Base-by-base conservation (phyloP, 768 basidiomycete genomes). In the Hericium erinaceus region DNA sequence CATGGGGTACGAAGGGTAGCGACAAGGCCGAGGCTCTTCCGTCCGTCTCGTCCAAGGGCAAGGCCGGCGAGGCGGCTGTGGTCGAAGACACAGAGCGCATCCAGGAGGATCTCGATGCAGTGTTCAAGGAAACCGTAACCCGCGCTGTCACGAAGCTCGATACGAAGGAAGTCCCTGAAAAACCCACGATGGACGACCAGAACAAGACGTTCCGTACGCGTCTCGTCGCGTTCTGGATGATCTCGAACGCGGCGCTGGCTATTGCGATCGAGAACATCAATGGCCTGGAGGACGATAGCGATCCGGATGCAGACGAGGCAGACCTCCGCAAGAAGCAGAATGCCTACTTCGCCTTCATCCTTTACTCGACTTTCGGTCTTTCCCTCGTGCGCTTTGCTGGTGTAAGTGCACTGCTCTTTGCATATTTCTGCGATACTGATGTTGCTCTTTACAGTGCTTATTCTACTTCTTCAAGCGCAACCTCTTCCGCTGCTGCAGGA, bases 121-220 rank as follows among this genome's bases (percentile, higher is more conserved):
- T 84, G 26, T 98, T 97, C 79, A 92, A 93, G 70, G 89, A 92
- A 66, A 95, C 93, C 0, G 92, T 94, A 5, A 85, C 82, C 1
- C 87, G 92, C 44, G 92, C 92, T 0, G 80, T 94, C 58, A 87
- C 89, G 48, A 88, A 89, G 70, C 63, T 87, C 57, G 76, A 82
- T 13, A 75, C 75, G 40, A 82, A 83, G 60, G 89, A 92, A 56
- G 82, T 66, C 0, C 54, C 77, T 2, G 89, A 92, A 70, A 88
- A 87, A 67, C 92, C 92, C 4, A 92, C 82, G 1, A 77, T 87
- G 79, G 92, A 95, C 67, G 92, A 95, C 66, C 77, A 85, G 71
- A 94, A 94, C 75, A 88, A 85, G 74, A 94, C 92, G 12, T 95
- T 95, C 87, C 83, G 92, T 58, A 94, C 92, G 2, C 85, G 92